Percentiles rank a stretch among this genome's conserved stretches.
Evolutionary conservation across 1,284 basidiomycete genomes (phyloP).

Genomic region (Trametes sp.): DNA sequence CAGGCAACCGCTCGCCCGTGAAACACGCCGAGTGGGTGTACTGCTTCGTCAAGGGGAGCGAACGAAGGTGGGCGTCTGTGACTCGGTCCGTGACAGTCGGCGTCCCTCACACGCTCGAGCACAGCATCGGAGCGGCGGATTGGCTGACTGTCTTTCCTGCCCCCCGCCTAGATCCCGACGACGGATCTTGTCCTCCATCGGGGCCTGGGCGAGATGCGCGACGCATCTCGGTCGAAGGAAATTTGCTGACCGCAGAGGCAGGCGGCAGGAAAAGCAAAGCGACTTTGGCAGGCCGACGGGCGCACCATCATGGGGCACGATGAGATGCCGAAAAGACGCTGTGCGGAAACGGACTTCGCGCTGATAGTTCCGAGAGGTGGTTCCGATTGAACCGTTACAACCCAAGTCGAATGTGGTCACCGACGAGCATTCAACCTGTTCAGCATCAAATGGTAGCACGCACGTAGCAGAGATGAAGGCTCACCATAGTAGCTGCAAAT

Average conservation of each 20-base stretch:
- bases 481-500: neutral
- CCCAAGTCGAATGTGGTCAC: neutral
- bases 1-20: conserved; percentile 11
- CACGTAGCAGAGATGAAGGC: neutral
- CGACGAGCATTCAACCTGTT: neutral
- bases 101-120: conserved; percentile 14
- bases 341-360: neutral
- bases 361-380: neutral
- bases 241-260: neutral
- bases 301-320: neutral
- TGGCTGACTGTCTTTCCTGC: neutral
- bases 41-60: conserved; percentile 13
- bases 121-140: conserved; percentile 22
- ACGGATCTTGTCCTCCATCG: conserved; percentile 15
- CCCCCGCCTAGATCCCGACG: conserved; percentile 14
- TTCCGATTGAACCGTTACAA: too few relatives aligned
- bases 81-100: conserved; percentile 31
- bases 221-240: neutral
- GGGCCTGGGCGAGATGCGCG: neutral
- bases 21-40: conserved; percentile 23
- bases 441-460: neutral
- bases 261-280: neutral
- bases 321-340: neutral
- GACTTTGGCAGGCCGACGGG: conserved; percentile 5
- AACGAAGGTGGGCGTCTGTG: conserved; percentile 15